Evolutionary conservation across 2,329 filamentous ascomycete species (phyloP), one percentile per base, ranked within the genome.

Genomic region (Tolypocladium nubicola): DNA sequence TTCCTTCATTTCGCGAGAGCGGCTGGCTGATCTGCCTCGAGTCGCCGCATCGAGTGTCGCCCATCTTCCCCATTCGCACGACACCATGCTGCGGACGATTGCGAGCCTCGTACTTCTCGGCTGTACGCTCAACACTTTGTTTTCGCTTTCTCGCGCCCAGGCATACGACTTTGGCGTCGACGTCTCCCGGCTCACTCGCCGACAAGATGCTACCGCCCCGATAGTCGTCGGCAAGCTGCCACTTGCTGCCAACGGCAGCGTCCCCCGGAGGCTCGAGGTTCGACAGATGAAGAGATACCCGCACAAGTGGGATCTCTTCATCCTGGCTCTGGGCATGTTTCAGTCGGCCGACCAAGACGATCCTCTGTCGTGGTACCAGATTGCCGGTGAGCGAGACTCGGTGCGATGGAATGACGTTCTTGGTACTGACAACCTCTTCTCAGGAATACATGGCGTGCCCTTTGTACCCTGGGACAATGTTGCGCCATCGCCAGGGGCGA

Each of bases 401-500:
- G 21, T 7, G 9, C 16, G 4, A 49, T 56, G 45, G 49, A 8
- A n/a, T 41, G 26, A 8, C 13, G 9, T 30, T 33, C 5, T 30
- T 45, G 30, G 16, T 50, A 41, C 47, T 45, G 37, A 41, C 37
- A 23, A 14, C 8, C 33, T 59, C 43, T 13, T 7, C 38, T 19
- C 38, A 90, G 88, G 87, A 19, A 89, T 96, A 63, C 90, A 96
- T 70, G 90, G 90, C 21, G 84, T 87, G 60, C 90, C 90, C 2
- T 82, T 80, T 61, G 63, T 73, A 43, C 68, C 77, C 14, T 84
- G 81, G 79, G 79, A 76, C 37, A 77, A 73, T 39, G 81, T 84
- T 26, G 65, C 72, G 53, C 74, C 77, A 56, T 74, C 72, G 1
- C 66, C 75, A 2, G 82, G 81, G 1, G 81, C 79, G 58, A 75